Evolutionary conservation across 78 protist genomes (phyloP).

Genomic region (Mantamonas sphyraenae): DNA sequence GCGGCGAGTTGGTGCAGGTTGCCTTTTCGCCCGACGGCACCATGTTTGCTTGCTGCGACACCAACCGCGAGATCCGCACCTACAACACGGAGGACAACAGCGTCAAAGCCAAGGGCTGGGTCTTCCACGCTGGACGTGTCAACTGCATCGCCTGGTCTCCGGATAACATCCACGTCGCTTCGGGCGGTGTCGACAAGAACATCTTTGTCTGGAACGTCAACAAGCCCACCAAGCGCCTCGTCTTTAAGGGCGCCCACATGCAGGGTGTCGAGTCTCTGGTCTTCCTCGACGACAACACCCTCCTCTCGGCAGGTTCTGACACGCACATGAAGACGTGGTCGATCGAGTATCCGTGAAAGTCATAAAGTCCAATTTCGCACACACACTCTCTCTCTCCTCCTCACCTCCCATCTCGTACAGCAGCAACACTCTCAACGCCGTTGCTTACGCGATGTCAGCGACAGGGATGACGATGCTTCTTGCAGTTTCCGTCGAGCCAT

Average conservation of each 20-base stretch:
- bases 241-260: slow-evolving; percentile 41
- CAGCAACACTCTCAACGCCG: too few species aligned
- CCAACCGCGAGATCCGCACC: slow-evolving; percentile 49
- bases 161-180: slow-evolving; percentile 40
- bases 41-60: slow-evolving; percentile 59
- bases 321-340: neutral
- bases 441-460: too few species aligned
- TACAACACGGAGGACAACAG: slow-evolving; percentile 27
- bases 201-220: slow-evolving; percentile 60
- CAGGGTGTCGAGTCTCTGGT: slow-evolving; percentile 47
- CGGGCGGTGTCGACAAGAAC: slow-evolving; percentile 56
- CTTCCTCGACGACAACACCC: slow-evolving; percentile 6
- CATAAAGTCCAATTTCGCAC: too few species aligned
- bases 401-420: too few species aligned
- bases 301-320: slow-evolving; percentile 40
- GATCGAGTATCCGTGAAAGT: too few species aligned
- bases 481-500: too few species aligned
- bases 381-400: too few species aligned
- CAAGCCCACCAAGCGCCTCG: slow-evolving; percentile 29
- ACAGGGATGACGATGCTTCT: too few species aligned
- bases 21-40: slow-evolving; percentile 68
- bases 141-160: slow-evolving; percentile 64
- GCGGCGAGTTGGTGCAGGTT: slow-evolving; percentile 40
- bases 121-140: slow-evolving; percentile 66
- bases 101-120: slow-evolving; percentile 48